Conservation (phyloP, 75 land plant species). For the Adiantum capillusveneris region DNA sequence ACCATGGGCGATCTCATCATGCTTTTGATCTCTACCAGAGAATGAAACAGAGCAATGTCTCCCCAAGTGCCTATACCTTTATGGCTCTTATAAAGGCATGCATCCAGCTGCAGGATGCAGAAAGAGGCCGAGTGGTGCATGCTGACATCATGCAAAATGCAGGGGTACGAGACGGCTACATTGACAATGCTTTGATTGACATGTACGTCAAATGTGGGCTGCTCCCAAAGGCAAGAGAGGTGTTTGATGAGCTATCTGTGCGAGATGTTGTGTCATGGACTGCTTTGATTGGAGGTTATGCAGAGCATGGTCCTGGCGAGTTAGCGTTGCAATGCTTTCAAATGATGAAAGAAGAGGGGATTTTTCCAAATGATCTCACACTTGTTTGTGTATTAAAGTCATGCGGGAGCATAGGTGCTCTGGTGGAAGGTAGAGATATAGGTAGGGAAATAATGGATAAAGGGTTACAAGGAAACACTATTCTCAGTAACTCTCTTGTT, state of each 20-base stretch:
- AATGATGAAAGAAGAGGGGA: conserved; percentile 2
- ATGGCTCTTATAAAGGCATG: conserved; percentile 35
- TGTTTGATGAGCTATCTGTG: conserved; percentile 31
- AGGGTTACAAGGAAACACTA: not conserved
- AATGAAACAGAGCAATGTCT: conserved; percentile 18
- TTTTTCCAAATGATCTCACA: conserved; percentile 26
- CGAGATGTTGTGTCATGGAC: conserved; percentile 40
- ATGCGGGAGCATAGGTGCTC: conserved; percentile 25
- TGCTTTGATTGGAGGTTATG: conserved; percentile 34
- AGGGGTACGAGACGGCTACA: conserved; percentile 9
- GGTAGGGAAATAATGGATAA: conserved; percentile 30
- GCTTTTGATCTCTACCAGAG: conserved; percentile 26
- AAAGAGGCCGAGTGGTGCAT: conserved; percentile 33
- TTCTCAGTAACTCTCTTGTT: conserved; percentile 25
- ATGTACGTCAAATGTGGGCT: conserved; percentile 25
- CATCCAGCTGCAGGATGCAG: conserved; percentile 12
- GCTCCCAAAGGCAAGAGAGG: conserved; percentile 18
- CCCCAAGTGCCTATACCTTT: conserved; percentile 30
- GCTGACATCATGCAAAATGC: conserved; percentile 21
- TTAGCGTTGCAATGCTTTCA: conserved; percentile 20
- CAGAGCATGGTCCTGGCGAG: conserved; percentile 17
- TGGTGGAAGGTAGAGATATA: conserved; percentile 55
- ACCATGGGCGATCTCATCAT: conserved; percentile 18
- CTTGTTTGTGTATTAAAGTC: conserved; percentile 30
- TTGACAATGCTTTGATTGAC: conserved; percentile 37